Conservation (phyloP, 164 flowering plant genomes). For the Vitis vinifera region DNA sequence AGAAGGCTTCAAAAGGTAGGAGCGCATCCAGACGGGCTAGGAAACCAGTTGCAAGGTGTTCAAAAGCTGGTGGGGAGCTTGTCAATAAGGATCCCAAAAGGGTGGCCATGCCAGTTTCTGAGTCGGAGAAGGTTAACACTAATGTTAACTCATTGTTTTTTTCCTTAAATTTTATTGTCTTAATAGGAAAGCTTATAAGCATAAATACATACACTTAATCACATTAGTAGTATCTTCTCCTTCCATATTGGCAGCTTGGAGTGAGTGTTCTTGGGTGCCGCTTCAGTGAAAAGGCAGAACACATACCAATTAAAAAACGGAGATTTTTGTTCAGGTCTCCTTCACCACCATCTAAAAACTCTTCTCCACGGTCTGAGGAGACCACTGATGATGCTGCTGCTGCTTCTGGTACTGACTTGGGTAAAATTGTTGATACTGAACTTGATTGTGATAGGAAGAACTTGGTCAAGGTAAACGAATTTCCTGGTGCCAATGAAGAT, state of each 20-base stretch:
- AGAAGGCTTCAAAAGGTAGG: slow-evolving; percentile 35
- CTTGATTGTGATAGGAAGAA: slow-evolving; percentile 5
- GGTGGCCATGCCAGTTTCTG: slow-evolving; percentile 42
- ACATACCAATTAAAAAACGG: slow-evolving; percentile 55
- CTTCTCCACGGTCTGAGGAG: slow-evolving; percentile 25
- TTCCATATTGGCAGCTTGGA: slow-evolving; percentile 36
- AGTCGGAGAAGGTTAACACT: slow-evolving; percentile 47
- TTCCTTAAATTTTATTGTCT: background rate
- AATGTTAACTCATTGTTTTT: background rate
- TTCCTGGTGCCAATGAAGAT: slow-evolving; percentile 26
- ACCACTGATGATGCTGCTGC: slow-evolving; percentile 4
- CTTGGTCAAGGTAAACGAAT: slow-evolving; percentile 10
- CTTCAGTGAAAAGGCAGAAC: slow-evolving; percentile 33
- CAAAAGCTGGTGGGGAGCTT: slow-evolving; percentile 4
- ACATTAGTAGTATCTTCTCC: background rate
- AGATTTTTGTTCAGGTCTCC: slow-evolving; percentile 37
- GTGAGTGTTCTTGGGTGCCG: slow-evolving; percentile 34
- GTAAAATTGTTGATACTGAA: slow-evolving; percentile 10
- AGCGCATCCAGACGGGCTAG: slow-evolving; percentile 32
- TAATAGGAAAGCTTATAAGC: background rate
- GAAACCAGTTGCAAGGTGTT: slow-evolving; percentile 18
- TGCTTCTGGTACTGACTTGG: background rate
- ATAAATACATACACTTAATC: no score
- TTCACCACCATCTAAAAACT: slow-evolving; percentile 31
- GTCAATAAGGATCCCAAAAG: slow-evolving; percentile 20